phyloP scores from a whole-genome alignment of 148 eudicot species.

The Rhododendron vialii region DNA sequence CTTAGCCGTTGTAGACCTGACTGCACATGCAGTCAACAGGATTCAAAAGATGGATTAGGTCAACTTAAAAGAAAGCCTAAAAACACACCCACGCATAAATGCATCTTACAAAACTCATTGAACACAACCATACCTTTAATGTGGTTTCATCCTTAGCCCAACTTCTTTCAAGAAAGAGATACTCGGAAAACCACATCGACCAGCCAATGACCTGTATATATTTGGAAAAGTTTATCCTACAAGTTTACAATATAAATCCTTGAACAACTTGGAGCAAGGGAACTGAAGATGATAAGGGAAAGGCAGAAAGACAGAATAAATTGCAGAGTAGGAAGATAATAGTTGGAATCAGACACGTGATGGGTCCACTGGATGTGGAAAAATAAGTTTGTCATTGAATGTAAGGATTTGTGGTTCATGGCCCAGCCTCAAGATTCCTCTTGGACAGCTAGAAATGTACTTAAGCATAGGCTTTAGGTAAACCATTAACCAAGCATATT shows the following conservation, averaged over 20 bases:
- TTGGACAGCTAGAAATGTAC: not conserved
- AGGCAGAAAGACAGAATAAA: not conserved
- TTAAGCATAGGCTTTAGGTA: not conserved
- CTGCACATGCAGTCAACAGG: constrained; percentile 37
- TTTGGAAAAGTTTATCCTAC: not conserved
- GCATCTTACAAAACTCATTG: not conserved
- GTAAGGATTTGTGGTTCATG: not conserved
- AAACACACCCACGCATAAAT: not conserved
- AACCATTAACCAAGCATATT: not conserved
- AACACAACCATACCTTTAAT: constrained; percentile 45
- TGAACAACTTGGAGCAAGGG: not conserved
- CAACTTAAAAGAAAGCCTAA: not conserved
- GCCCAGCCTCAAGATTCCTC: not conserved
- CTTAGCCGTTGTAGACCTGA: constrained; percentile 64
- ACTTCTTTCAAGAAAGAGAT: constrained; percentile 78
- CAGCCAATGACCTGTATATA: constrained; percentile 79
- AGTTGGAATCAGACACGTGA: not conserved
- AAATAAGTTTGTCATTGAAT: not conserved
- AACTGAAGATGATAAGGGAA: not conserved
- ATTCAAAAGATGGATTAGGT: constrained; percentile 14
- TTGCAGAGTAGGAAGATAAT: not conserved
- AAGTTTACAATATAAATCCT: not conserved
- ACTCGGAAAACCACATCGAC: constrained; percentile 98
- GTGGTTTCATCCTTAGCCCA: constrained; percentile 85
- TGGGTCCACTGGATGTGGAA: not conserved